Conservation (phyloP, 202 grass and related monocot species). For the Panicum hallii region DNA sequence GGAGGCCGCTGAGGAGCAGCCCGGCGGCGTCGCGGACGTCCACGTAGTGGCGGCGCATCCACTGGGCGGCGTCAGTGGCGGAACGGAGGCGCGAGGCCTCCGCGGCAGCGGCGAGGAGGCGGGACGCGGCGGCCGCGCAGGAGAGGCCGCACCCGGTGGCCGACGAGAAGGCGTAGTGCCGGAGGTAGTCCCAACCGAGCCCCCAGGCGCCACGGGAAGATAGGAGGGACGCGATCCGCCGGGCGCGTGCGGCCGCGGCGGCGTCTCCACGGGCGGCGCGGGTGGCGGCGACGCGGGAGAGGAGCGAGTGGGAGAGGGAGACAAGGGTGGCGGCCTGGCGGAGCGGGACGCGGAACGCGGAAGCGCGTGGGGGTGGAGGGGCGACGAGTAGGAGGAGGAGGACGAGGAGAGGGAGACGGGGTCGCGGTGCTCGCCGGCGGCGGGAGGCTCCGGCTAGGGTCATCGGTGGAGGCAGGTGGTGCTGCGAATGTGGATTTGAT, state of each 20-base stretch:
- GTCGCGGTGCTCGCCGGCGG: slow-evolving; percentile 52
- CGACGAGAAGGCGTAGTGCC: slow-evolving; percentile 77
- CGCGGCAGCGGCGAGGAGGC: slow-evolving; percentile 58
- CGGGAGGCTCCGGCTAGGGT: slow-evolving; percentile 14
- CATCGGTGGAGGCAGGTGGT: not conserved
- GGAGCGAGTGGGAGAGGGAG: slow-evolving; percentile 90
- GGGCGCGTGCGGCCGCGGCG: slow-evolving; percentile 56
- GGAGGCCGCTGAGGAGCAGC: slow-evolving; percentile 65
- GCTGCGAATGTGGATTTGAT: not conserved
- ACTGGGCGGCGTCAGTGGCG: slow-evolving; percentile 49
- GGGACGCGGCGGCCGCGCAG: slow-evolving; percentile 44
- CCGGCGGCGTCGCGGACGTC: slow-evolving; percentile 55
- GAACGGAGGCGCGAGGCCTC: slow-evolving; percentile 66
- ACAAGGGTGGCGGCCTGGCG: slow-evolving; percentile 60
- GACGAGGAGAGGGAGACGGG: slow-evolving; percentile 29
- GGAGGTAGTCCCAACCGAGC: slow-evolving; percentile 78
- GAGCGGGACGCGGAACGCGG: slow-evolving; percentile 50
- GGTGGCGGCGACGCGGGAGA: slow-evolving; percentile 67
- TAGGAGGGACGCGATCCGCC: slow-evolving; percentile 59
- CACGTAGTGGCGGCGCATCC: slow-evolving; percentile 66
- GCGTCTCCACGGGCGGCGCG: slow-evolving; percentile 65
- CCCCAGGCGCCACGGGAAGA: slow-evolving; percentile 61
- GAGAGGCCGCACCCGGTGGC: slow-evolving; percentile 49
- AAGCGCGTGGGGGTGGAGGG: slow-evolving; percentile 30
- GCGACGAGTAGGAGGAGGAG: slow-evolving; percentile 48